phyloP scores from a whole-genome alignment of 352 stramenopile species.

The Paralagenidium karlingii region DNA sequence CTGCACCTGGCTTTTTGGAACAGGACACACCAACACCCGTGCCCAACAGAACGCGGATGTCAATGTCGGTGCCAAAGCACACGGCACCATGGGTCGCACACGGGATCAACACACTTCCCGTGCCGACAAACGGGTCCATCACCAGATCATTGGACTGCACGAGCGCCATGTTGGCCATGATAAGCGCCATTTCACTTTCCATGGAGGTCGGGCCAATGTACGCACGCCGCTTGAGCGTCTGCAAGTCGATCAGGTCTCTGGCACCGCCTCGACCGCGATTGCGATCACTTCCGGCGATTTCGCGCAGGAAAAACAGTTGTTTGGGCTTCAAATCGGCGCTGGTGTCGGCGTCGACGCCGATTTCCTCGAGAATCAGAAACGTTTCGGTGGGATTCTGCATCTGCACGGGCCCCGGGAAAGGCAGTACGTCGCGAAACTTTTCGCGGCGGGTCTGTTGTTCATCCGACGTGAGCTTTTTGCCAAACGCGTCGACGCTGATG shows the following conservation, averaged over 20 bases:
- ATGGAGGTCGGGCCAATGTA: constrained; percentile 97
- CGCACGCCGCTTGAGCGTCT: constrained; percentile 87
- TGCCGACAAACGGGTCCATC: constrained; percentile 97
- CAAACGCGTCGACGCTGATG: constrained; percentile 67
- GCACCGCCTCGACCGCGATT: constrained; percentile 55
- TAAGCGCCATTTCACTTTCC: constrained; percentile 93
- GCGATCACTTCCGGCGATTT: constrained; percentile 54
- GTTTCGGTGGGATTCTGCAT: constrained; percentile 56
- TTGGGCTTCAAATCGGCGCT: constrained; percentile 20
- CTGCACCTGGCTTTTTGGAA: neutral
- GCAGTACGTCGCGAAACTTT: constrained; percentile 32
- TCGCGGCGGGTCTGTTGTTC: constrained; percentile 39
- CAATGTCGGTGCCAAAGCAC: constrained; percentile 95
- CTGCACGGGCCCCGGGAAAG: constrained; percentile 51
- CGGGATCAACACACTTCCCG: constrained; percentile 93
- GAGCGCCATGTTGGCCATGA: constrained; percentile 89
- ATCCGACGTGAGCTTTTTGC: constrained; percentile 65
- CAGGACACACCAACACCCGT: constrained; percentile 47
- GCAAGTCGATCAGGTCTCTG: constrained; percentile 77
- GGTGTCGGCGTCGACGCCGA: constrained; percentile 33
- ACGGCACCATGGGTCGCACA: constrained; percentile 87
- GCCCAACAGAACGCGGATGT: constrained; percentile 90
- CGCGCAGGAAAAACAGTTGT: constrained; percentile 59
- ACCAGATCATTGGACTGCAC: constrained; percentile 64
- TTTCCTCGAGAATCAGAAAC: constrained; percentile 67